Base-by-base conservation (phyloP, 208 protist genomes). In the Wallacemonas collosoma region DNA sequence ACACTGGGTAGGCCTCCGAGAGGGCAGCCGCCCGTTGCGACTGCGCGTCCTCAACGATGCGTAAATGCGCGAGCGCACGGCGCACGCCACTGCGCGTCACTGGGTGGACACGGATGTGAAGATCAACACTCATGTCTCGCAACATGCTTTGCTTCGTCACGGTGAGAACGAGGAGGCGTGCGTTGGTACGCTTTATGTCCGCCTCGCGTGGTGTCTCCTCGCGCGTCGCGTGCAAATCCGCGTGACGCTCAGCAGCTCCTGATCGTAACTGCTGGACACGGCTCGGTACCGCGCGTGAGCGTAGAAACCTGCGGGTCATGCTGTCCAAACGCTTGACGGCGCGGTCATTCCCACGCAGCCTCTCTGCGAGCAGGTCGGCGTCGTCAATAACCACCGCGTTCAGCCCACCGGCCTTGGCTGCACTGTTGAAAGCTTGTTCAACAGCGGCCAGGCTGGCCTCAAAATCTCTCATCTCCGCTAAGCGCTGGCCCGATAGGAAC, bases 351-450 rank as follows among this genome's bases (percentile, higher is more conserved):
- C 61, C 56, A 36, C 67, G 35, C 40, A 81, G 62, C n/a, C 67
- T 53, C 15, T 75, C 71, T 1, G 79, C 44, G 3, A 97, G 67
- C 17, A 85, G 78, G 79, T 99, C 99, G 66, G 99, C 76, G 75
- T 99, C 92, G 75, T 99, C 98, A 47, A 99, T 80, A 14, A 99
- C 93, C 35, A 99, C 92, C 0, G 98, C 73, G 47, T 65, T 45
- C 7, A 65, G 38, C 8, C 60, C 60, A 8, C 41, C 41, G 14
- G 60, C 8, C 60, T 65, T 65, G 60, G 60, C 38, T 4, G 60
- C 60, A 26, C 41, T 51, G 43, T 4, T 53, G 8, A 65, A 51
- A 3, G 40, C 43, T 17, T 50, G 60, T 41, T 65, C 41, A 15
- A 65, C n/a, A 35, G 41, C 15, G 3, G 60, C 0, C 14, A 65